phyloP scores from a whole-genome alignment of 352 stramenopile genomes.

The Phytophthora citricola region DNA sequence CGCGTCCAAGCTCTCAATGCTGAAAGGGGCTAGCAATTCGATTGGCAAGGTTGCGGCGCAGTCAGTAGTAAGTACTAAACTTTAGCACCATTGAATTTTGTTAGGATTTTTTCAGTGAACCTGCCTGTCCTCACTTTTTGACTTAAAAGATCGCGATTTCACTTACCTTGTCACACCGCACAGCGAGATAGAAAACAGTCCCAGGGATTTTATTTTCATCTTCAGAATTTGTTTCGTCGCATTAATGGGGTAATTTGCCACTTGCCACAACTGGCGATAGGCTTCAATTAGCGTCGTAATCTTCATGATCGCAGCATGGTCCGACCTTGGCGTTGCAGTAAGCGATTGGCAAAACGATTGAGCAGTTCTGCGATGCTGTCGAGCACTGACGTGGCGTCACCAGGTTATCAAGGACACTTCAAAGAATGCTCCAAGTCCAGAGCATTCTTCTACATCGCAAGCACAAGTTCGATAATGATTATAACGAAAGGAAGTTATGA shows the following conservation, averaged over 20 bases:
- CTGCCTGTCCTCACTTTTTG: no score
- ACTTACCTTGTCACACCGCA: no score
- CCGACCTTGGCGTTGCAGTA: conserved; percentile 7
- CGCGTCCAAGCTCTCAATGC: neutral
- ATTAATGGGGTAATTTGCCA: no score
- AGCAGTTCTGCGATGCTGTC: conserved; percentile 11
- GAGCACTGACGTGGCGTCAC: conserved; percentile 4
- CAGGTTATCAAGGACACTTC: conserved; percentile 5
- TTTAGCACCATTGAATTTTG: no score
- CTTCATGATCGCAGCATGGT: conserved; percentile 8
- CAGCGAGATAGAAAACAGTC: neutral
- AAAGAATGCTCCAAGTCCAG: conserved; percentile 12
- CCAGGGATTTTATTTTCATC: neutral
- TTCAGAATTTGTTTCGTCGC: conserved; percentile 4
- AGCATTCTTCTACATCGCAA: neutral
- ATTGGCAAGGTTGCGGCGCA: no score
- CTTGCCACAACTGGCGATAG: neutral
- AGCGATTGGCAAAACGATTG: conserved; percentile 5
- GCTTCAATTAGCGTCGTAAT: neutral
- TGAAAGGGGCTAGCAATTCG: no score
- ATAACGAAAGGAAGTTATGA: conserved; percentile 5
- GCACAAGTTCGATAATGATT: neutral
- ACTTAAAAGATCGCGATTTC: no score
- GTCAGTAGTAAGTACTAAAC: no score
- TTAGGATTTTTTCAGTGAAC: no score